Evolutionary conservation across 768 basidiomycete genomes (phyloP).

Genomic region (Tylopilus felleus): DNA sequence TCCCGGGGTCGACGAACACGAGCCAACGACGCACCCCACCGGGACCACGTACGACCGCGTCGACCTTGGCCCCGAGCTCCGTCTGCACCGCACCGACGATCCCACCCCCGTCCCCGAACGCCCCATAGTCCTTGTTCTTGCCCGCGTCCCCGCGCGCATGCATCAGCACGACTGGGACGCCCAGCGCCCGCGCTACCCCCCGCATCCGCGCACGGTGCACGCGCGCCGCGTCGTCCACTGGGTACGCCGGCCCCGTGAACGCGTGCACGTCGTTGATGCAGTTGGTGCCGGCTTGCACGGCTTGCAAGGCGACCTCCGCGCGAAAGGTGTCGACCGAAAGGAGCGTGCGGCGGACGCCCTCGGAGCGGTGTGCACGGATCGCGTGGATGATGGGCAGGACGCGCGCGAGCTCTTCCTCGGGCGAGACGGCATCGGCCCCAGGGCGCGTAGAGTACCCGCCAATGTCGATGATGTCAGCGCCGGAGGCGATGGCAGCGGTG

Average conservation of each 20-base stretch:
- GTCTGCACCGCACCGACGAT: slow-evolving; percentile 64
- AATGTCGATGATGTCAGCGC: slow-evolving; percentile 82
- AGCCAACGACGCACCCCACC: slow-evolving; percentile 85
- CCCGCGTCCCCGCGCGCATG: slow-evolving; percentile 88
- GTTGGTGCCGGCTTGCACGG: slow-evolving; percentile 69
- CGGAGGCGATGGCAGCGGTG: slow-evolving; percentile 44
- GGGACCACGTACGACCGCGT: slow-evolving; percentile 56
- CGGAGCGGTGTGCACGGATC: slow-evolving; percentile 40
- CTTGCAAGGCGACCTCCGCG: slow-evolving; percentile 26
- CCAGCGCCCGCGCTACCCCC: slow-evolving; percentile 53
- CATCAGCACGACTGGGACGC: slow-evolving; percentile 88
- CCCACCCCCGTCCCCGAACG: slow-evolving; percentile 40
- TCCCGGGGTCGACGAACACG: slow-evolving; percentile 85
- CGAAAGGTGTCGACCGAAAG: slow-evolving; percentile 31
- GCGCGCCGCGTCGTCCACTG: slow-evolving; percentile 24
- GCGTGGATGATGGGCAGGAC: slow-evolving; percentile 69
- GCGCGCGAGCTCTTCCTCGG: slow-evolving; percentile 67
- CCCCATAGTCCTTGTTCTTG: slow-evolving; percentile 60
- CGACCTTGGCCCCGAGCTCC: slow-evolving; percentile 72
- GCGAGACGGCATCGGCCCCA: slow-evolving; percentile 59
- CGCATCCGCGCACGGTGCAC: slow-evolving; percentile 60
- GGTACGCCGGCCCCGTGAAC: slow-evolving; percentile 63
- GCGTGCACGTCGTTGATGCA: slow-evolving; percentile 93
- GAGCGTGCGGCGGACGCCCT: slow-evolving; percentile 12
- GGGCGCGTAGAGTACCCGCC: slow-evolving; percentile 95